phyloP scores from a whole-genome alignment of 192 early-diverging fungal genomes.

The Entophlyctis luteolus region DNA sequence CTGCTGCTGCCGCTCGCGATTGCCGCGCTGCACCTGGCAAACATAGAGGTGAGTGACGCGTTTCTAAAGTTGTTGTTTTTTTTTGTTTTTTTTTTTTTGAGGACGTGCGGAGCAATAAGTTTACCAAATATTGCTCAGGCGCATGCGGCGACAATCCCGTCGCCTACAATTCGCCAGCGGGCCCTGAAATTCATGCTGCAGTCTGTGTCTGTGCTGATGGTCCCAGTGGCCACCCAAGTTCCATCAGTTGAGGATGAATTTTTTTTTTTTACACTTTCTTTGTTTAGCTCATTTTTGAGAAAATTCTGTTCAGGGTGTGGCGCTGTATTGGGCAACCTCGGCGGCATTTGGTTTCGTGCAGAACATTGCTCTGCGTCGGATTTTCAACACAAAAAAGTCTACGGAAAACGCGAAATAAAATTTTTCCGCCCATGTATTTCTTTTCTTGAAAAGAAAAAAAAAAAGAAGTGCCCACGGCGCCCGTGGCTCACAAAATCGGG shows the following conservation, averaged over 20 bases:
- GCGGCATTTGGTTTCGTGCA: constrained; percentile 61
- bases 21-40: constrained; percentile 59
- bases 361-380: constrained; percentile 57
- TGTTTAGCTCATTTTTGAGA: background rate
- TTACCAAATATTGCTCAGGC: background rate
- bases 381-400: too few relatives aligned
- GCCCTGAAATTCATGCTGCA: constrained; percentile 40
- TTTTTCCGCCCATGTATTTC: too few relatives aligned
- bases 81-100: background rate
- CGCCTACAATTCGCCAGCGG: background rate
- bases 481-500: too few relatives aligned
- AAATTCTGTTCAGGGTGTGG: constrained; percentile 50
- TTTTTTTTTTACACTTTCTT: background rate
- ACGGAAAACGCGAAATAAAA: too few relatives aligned
- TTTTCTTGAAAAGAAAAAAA: too few relatives aligned
- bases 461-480: too few relatives aligned
- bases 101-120: too few relatives aligned
- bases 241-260: constrained; percentile 43
- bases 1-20: constrained; percentile 65
- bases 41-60: constrained; percentile 59
- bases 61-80: background rate
- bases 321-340: constrained; percentile 70
- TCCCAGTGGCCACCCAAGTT: constrained; percentile 65
- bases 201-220: constrained; percentile 53
- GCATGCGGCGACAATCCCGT: background rate